These are phyloP conservation scores for Plenodomus biglobosus DNA, from an alignment of 2,329 filamentous ascomycete genomes.

Conservation along the genomic window DNA sequence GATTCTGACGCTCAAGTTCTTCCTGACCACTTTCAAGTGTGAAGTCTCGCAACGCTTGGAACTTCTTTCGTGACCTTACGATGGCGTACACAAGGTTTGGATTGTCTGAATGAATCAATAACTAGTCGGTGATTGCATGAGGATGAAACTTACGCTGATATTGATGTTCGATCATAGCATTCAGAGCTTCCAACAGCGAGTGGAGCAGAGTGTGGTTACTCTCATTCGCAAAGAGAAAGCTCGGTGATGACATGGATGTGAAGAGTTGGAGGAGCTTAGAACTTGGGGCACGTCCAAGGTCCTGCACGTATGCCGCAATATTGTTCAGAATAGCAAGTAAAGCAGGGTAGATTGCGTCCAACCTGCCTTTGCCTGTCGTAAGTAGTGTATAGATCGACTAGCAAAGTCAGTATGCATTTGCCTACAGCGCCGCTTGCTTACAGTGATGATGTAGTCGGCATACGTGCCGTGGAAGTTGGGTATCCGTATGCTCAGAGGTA, in stretches of 20 bases:
- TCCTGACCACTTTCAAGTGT: conserved; percentile 90
- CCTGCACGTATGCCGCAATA: conserved; percentile 79
- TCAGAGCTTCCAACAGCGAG: conserved; percentile 84
- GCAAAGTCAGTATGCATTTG: conserved; percentile 24
- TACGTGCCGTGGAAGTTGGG: conserved; percentile 85
- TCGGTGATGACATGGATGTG: conserved; percentile 87
- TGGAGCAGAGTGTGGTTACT: conserved; percentile 80
- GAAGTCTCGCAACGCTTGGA: conserved; percentile 82
- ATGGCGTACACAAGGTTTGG: conserved; percentile 78
- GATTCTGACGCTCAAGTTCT: conserved; percentile 80
- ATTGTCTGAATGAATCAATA: conserved; percentile 61
- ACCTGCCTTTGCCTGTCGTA: conserved; percentile 83
- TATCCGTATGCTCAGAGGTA: conserved; percentile 80
- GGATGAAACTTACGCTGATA: conserved; percentile 63
- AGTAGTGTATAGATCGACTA: conserved; percentile 91
- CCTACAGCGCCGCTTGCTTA: conserved; percentile 46
- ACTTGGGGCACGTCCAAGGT: conserved; percentile 72
- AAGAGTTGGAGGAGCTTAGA: conserved; percentile 86
- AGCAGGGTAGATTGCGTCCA: conserved; percentile 89
- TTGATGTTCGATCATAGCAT: conserved; percentile 86
- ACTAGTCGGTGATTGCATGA: neutral
- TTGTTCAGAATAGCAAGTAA: conserved; percentile 92
- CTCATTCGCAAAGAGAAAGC: conserved; percentile 89
- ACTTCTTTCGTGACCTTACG: conserved; percentile 75
- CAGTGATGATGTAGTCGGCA: conserved; percentile 89